phyloP scores from a whole-genome alignment of 140 eudicot species.

The Senecio squalidus region DNA sequence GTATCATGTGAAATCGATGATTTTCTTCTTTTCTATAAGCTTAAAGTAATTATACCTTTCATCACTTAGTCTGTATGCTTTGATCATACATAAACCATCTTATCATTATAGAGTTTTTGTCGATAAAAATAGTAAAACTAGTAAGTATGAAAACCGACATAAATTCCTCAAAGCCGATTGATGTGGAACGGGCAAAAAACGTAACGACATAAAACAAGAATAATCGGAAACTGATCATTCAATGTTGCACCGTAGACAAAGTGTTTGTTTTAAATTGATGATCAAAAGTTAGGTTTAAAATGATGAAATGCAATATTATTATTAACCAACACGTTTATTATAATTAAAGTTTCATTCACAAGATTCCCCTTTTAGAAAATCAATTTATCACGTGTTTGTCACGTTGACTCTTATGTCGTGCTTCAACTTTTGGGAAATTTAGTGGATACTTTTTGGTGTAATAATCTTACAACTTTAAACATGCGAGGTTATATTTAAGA shows the following conservation, averaged over 20 bases:
- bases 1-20: too few relatives aligned
- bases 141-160: neutral
- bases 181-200: neutral
- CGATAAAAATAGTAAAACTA: too few relatives aligned
- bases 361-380: slow-evolving; percentile 8
- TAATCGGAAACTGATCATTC: neutral
- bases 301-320: slow-evolving; percentile 24
- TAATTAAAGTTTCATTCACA: slow-evolving; percentile 25
- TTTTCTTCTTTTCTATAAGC: too few relatives aligned
- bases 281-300: slow-evolving; percentile 30
- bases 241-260: slow-evolving; percentile 13
- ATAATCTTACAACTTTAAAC: slow-evolving; percentile 1
- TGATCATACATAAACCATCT: too few relatives aligned
- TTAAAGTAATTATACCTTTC: too few relatives aligned
- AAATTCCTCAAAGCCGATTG: neutral
- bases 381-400: slow-evolving; percentile 8
- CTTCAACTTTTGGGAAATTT: slow-evolving; percentile 3
- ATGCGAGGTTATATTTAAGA: too few relatives aligned
- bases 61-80: too few relatives aligned
- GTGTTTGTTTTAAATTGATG: slow-evolving; percentile 13
- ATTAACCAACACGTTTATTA: slow-evolving; percentile 35
- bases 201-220: neutral
- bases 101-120: too few relatives aligned
- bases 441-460: neutral
- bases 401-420: slow-evolving; percentile 19